phyloP scores from a whole-genome alignment of 176 grass and related monocot genomes.

The Luzula sylvatica region DNA sequence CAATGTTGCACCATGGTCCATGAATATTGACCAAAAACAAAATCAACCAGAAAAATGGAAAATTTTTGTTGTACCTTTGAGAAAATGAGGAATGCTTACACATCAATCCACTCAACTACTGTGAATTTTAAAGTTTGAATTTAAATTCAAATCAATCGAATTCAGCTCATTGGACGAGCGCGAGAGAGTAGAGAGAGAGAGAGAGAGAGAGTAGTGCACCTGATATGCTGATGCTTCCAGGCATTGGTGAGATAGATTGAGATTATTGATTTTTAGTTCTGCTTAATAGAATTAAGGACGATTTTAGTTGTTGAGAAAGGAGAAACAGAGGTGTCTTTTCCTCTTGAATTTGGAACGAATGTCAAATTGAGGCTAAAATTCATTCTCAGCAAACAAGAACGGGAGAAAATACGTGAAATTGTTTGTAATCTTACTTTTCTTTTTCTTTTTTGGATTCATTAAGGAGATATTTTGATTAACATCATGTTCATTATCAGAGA shows the following conservation, averaged over 20 bases:
- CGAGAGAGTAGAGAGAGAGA: background rate
- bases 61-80: slow-evolving; percentile 9
- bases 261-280: background rate
- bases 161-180: background rate
- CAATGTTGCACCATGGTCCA: too few relatives aligned
- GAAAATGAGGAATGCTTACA: slow-evolving; percentile 2
- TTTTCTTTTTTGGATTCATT: background rate
- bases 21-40: background rate
- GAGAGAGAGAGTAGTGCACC: background rate
- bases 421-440: slow-evolving; percentile 17
- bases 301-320: slow-evolving; percentile 33
- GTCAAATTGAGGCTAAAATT: slow-evolving; percentile 26
- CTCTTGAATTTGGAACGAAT: slow-evolving; percentile 22
- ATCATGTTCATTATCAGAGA: slow-evolving; percentile 26
- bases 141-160: background rate
- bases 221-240: slow-evolving; percentile 22
- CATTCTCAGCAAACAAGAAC: slow-evolving; percentile 29
- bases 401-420: slow-evolving; percentile 26
- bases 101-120: slow-evolving; percentile 17
- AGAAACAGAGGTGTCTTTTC: slow-evolving; percentile 14
- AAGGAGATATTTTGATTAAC: slow-evolving; percentile 4
- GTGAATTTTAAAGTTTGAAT: slow-evolving; percentile 4
- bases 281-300: slow-evolving; percentile 24
- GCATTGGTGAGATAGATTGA: slow-evolving; percentile 11
- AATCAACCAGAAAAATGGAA: background rate